Base-by-base conservation (phyloP, 2,329 filamentous ascomycete species). In the Tolypocladium guangdongense region DNA sequence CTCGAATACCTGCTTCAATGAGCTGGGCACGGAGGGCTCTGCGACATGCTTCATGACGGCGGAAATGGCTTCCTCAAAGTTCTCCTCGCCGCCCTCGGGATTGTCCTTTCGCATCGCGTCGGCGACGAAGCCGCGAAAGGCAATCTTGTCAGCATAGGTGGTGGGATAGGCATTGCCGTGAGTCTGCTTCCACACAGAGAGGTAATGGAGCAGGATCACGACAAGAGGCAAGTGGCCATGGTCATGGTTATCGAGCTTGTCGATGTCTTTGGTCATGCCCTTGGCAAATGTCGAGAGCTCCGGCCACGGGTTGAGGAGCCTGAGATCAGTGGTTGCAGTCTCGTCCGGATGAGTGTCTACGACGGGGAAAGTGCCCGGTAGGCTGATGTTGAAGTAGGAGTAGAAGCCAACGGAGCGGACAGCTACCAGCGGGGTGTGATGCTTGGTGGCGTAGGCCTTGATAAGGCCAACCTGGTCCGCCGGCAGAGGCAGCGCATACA, bases 311-410 rank as follows among this genome's bases (percentile, higher is more conserved):
- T 78, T 80, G 5, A 96, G 73, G 14, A 99, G 77, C 50, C 93
- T 84, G 36, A 99, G 77, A 62, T 99, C 93, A 54, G 87, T 85
- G 0, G 83, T 93, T 8, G 89, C 84, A 39, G 89, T 88, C 41
- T 89, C 83, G 58, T 95, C 90, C 1, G 93, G 93, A 64, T 99
- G 93, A 46, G 93, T 97, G 66, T 99, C 92, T 57, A 99, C 88
- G 54, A 99, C 87, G 6, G 92, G 90, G 62, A 95, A 96, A 32
- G 84, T 82, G n/a, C 82, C 76, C 11, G 88, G 86, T 32, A 96
- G 74, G 60, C 81, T 77, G 32, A 95, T 76, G n/a, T 84, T 87
- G 67, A 97, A 95, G 60, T 88, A 88, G 2, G 89, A 88, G 69
- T 93, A 95, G 72, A 95, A 96, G 32, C 93, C 93, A 41, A 87